Base-by-base conservation (phyloP, 495 filamentous ascomycete genomes). In the Tuber borchii region DNA sequence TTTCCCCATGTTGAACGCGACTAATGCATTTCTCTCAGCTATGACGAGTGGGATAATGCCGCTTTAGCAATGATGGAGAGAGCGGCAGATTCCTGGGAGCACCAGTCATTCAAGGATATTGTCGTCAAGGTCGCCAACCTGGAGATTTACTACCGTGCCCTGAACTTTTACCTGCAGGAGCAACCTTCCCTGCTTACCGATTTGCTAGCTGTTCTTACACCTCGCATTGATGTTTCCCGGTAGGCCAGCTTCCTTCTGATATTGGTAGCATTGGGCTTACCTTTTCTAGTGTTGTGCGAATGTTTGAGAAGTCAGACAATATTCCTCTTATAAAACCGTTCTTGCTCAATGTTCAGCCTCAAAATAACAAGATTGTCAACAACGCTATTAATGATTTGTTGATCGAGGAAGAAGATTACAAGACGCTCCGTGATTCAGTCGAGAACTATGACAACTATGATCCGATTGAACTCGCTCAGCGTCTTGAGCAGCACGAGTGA, bases 371-470 rank as follows among this genome's bases (percentile, higher is more conserved):
- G 76, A 91, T 92, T 44, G 96, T 99, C 82, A 99, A 99, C 86
- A 93, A 95, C 79, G 96, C 96, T 46, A 97, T 99, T 86, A 97
- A 99, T 81, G 96, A 98, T 84, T 87, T 99, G 74, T 87, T 99
- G 81, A 99, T 99, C 76, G 96, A 99, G 84, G 96, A 98, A 85
- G 96, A 98, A 81, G 96, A 99, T 83, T 93, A 99, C 88, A 98
- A 99, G 91, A 97, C 94, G 34, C 90, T 99, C 39, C 91, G 93
- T 69, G 96, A 99, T 86, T 98, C 96, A 14, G 95, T 97, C 37
- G 93, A 97, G 86, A 96, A 97, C 86, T 96, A 95, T 83, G 96
- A 98, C 86, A 99, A 99, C 86, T 99, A 98, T 80, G 96, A 99
- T 83, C 89, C 94, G 31, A 91, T 97, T 72, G 94, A 95, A n/a